These are phyloP conservation scores for Fusarium anguioides DNA, from an alignment of 2,329 filamentous ascomycete species.

Conservation along the genomic window DNA sequence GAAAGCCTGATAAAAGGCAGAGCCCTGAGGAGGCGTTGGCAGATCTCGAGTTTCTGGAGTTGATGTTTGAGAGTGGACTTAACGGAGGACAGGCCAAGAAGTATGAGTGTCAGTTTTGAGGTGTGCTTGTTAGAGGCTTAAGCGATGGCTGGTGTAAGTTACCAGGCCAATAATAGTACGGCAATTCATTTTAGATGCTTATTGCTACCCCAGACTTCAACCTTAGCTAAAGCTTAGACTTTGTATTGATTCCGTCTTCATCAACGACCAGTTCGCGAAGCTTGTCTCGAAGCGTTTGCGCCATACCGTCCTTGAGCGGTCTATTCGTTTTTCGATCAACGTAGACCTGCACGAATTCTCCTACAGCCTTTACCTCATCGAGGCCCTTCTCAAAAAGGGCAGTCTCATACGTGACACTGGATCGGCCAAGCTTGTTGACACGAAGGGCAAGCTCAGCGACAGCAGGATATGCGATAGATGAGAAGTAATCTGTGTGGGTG, in stretches of 20 bases:
- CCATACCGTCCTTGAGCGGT: constrained; percentile 75
- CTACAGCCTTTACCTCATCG: constrained; percentile 80
- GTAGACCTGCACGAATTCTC: constrained; percentile 88
- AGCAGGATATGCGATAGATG: constrained; percentile 82
- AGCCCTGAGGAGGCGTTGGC: constrained; percentile 67
- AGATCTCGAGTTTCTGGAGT: constrained; percentile 69
- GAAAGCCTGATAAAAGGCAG: constrained; percentile 62
- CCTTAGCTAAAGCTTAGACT: constrained; percentile 26
- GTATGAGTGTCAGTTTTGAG: constrained; percentile 53
- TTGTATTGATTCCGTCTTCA: neutral
- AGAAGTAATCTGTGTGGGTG: constrained; percentile 87
- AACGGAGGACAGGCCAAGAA: constrained; percentile 53
- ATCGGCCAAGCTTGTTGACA: constrained; percentile 85
- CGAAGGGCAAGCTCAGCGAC: constrained; percentile 83
- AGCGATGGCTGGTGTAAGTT: neutral
- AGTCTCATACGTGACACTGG: constrained; percentile 90
- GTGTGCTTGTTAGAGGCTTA: neutral
- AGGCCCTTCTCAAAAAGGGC: constrained; percentile 83
- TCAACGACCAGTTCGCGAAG: constrained; percentile 65
- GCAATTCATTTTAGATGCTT: neutral
- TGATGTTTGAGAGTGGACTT: constrained; percentile 61
- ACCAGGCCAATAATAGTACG: neutral
- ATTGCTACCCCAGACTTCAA: neutral
- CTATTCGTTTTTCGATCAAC: constrained; percentile 78
- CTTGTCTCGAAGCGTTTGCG: constrained; percentile 65